Base-by-base conservation (phyloP, 2,329 filamentous ascomycete genomes). In the Trichoderma sp. region DNA sequence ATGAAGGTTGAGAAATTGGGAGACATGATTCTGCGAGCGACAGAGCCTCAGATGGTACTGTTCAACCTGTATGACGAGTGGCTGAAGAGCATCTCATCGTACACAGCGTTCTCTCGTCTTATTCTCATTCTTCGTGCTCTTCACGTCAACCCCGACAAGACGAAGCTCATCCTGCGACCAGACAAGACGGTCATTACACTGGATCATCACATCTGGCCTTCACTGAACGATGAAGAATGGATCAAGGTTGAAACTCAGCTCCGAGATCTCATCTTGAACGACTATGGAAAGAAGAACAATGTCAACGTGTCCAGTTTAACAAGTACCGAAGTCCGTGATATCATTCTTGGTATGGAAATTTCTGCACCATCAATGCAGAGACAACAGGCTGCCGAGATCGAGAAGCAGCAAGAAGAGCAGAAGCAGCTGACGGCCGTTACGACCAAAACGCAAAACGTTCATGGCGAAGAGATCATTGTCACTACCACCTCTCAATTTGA, bases 201-300 rank as follows among this genome's bases (percentile, higher is more conserved):
- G 75, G 94, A 98, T 77, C 96, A 99, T 82, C 96, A 99, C 79
- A 99, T 99, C 78, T 99, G 96, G 96, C 96, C 96, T 0, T 91
- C 93, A 0, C 83, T 99, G 68, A 91, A 92, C 0, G 96, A 99
- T 73, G 96, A 99, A 75, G 94, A 97, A 72, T 99, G 96, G 96
- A 96, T 99, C 82, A 97, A 97, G 88, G 93, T 99, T n/a, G 96
- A 99, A 85, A 94, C 94, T 57, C 93, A 97, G 78, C 85, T 99
- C 53, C 91, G 96, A 79, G 96, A 99, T 84, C 84, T 99, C 73
- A 99, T 99, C 76, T 79, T 99, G 74, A 97, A 98, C 74, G 96
- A 99, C 79, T 99, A 99, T 78, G 96, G 96, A 78, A 99, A 98
- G 88, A 99, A 99, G 88, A 99, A 99, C 85, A 99, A 98, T 75